Evolutionary conservation across 2,329 filamentous ascomycete species (phyloP), one percentile per base, ranked within the genome.

Genomic region (Pseudogymnoascus sp.): DNA sequence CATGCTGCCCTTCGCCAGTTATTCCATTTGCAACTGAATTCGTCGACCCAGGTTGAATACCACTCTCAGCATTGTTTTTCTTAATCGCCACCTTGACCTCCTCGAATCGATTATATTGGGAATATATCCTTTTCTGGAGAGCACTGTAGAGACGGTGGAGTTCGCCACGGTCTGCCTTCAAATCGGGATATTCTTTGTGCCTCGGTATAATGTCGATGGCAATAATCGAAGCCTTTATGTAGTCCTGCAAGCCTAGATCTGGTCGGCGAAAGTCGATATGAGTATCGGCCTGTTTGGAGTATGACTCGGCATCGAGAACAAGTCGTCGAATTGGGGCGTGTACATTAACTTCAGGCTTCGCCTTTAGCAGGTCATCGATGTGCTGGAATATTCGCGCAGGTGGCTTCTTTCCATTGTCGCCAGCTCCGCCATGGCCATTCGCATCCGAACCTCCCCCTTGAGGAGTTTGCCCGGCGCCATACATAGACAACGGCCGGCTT

Each of bases 211-310:
- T 78, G 62, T 93, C 86, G 59, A 92, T 81, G 12, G 89, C 83
- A 62, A 97, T 88, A 63, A 92, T 86, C 64, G 84, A 92, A 9
- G 92, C 90, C 65, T 88, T 84, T 63, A 97, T 82, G 71, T 93
- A 97, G 65, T 96, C 90, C 66, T 89, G 84, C 62, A 96, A 88
- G 2, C 92, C 92, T 38, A 85, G 74, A 71, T 94, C 91, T 4
- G 86, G 84, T 36, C 85, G 80, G 27, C 83, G 78, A 74, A 89
- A 88, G 64, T 83, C 82, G 63, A 86, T 79, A 62, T 81, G 78
- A 60, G 81, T 83, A 65, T 85, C 82, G 38, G 90, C 87, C 68
- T 84, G 80, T 64, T 80, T 79, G 63, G 86, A 77, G 55, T 79
- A 78, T 21, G 72, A 70, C 68, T 87, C 80, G 60, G 80, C 83